These are phyloP conservation scores for Thecaphora frezii DNA, from an alignment of 1,284 basidiomycete genomes.

Conservation along the genomic window DNA sequence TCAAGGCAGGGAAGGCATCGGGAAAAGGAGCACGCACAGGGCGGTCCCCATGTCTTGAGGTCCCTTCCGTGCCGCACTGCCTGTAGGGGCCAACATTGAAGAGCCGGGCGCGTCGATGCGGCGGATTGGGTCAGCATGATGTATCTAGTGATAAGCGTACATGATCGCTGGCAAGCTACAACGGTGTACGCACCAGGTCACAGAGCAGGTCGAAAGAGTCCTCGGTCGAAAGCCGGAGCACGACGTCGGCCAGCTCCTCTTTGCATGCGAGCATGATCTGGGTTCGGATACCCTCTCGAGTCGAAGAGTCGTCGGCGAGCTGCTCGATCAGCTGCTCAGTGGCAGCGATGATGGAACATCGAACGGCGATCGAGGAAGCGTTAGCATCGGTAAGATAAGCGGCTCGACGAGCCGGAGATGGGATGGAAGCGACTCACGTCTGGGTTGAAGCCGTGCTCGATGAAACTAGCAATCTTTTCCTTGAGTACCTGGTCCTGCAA, in stretches of 20 bases:
- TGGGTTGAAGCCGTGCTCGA: conserved; percentile 12
- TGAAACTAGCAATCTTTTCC: conserved; percentile 17
- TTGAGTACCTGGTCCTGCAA: conserved; percentile 17
- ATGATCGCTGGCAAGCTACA: too few relatives aligned
- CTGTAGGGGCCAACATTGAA: not conserved
- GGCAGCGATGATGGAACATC: not conserved
- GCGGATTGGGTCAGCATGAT: too few relatives aligned
- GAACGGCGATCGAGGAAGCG: too few relatives aligned
- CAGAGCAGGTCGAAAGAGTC: conserved; percentile 31
- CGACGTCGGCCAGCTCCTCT: conserved; percentile 18
- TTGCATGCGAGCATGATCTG: conserved; percentile 17
- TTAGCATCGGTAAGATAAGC: too few relatives aligned
- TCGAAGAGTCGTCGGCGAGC: conserved; percentile 6
- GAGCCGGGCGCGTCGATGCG: too few relatives aligned
- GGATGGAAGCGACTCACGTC: not conserved
- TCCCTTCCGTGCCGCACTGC: conserved; percentile 17
- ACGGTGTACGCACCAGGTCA: conserved; percentile 15
- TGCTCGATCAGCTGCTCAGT: conserved; percentile 2
- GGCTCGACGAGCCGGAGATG: not conserved
- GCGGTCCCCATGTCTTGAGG: conserved; percentile 18
- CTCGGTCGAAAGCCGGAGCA: conserved; percentile 21
- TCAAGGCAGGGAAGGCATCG: conserved; percentile 22
- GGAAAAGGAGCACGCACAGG: conserved; percentile 32
- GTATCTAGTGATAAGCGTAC: too few relatives aligned
- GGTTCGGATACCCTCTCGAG: conserved; percentile 5